Base-by-base conservation (phyloP, 2,329 filamentous ascomycete genomes). In the Epichloe baconii region DNA sequence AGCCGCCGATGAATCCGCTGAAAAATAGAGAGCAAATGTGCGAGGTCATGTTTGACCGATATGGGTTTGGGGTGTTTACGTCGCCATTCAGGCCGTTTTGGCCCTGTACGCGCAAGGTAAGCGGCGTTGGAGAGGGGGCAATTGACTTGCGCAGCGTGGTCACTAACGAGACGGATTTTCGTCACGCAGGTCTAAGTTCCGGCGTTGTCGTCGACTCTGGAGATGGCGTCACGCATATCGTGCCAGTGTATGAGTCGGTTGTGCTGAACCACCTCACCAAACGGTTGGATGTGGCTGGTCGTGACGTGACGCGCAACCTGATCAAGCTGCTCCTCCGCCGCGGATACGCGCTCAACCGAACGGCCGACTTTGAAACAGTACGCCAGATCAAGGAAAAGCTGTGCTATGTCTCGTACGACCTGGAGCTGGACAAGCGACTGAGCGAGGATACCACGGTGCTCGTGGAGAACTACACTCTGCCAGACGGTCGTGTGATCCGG, bases 311-410 rank as follows among this genome's bases (percentile, higher is more conserved):
- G n/a, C 86, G 91, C 62, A 97, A 98, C 70, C 79, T 98, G 57
- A 98, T 98, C 68, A 88, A 89, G 48, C 83, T 98, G 47, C 83
- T 98, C 19, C 80, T 95, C 52, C 88, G 93, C 63, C 83, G 93
- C 59, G 93, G 93, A 44, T 98, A 98, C 69, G 89, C 93, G 37
- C 82, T 98, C 56, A 98, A 98, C 80, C 83, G 93, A 67, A 98
- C 93, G 12, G 93, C 93, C 66, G 93, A 98, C 68, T 98, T 98
- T 69, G 93, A 98, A 71, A 98, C 93, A 4, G 93, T 98, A 52
- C 86, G 93, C 55, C 91, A 97, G 69, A 97, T 98, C 75, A 98
- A 98, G 75, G 93, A 98, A 77, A 98, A 98, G 78, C 85, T 98
- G 48, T 97, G 93, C 78, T 98, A 98, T 68, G 91, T 98, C 52